Base-by-base conservation (phyloP, 2,329 filamentous ascomycete species). In the Paraphaeosphaeria sporulosa region DNA sequence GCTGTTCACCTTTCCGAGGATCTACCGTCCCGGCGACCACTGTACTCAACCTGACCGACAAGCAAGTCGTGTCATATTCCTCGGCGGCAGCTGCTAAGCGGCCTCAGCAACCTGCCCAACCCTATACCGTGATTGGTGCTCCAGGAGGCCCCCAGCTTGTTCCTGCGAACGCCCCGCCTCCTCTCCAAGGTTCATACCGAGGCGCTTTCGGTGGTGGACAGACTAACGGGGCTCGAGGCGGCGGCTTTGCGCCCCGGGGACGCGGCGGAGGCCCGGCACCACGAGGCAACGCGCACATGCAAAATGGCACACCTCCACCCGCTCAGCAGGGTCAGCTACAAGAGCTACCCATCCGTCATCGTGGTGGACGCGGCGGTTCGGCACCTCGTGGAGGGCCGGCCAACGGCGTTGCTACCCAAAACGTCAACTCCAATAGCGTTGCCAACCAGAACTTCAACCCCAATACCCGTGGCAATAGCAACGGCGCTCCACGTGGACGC, bases 1-100 rank as follows among this genome's bases (percentile, higher is more conserved):
- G 95, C 60, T 97, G 94, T 74, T 93, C 93, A 27, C 89, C 92
- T 40, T 99, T 99, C 87, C 89, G 94, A 38, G 95, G 95, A 55
- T 94, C 95, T 76, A 97, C 95, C 0, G 93, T 99, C 4, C 88
- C 93, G 1, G 87, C 90, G 7, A 90, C 91, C n/a, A 91, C 92
- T 0, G 93, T 98, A 2, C 85, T 99, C 36, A 99, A 99, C 79
- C 83, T 96, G 58, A 90, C 89, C 1, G 84, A 94, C 72, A 90
- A 87, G 69, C 95, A 99, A 80, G 86, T 97, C 21, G 83, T 96
- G 44, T 89, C 81, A 61, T 85, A 86, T 60, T 87, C 90, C 53
- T 86, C 86, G 74, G 82, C 86, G 44, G 80, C 82, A 55, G 73
- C 83, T 71, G 85, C 86, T 63, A 86, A 86, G 65, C 82, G 83